A percentile compares a stretch with the other conserved stretches of the same genome.
These are phyloP conservation scores for Fistulinella prunicolor DNA, from an alignment of 768 basidiomycete genomes.

Conservation along the genomic window DNA sequence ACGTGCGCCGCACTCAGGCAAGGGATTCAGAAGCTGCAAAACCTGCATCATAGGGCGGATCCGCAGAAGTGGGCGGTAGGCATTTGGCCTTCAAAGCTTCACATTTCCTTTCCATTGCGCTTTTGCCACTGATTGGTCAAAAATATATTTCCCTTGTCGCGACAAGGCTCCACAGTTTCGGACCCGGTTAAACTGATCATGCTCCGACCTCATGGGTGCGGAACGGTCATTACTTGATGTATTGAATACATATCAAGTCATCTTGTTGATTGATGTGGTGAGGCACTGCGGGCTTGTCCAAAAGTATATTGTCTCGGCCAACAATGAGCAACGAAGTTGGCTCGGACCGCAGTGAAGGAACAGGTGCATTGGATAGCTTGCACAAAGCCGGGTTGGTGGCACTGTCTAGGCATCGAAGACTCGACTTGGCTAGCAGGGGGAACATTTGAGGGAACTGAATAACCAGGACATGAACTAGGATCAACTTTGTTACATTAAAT, in stretches of 20 bases:
- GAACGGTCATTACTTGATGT: not conserved
- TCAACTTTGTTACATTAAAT: slow-evolving; percentile 14
- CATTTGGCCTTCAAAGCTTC: not conserved
- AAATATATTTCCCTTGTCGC: slow-evolving; percentile 1
- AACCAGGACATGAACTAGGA: slow-evolving; percentile 4
- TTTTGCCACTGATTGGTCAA: not conserved
- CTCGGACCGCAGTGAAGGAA: not conserved
- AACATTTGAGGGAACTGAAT: too few species aligned
- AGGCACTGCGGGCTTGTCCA: not conserved
- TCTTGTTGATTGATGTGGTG: not conserved
- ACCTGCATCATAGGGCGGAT: slow-evolving; percentile 33
- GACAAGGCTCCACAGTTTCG: not conserved
- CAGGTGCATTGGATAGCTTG: slow-evolving; percentile 4
- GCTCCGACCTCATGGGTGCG: not conserved
- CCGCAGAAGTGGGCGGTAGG: slow-evolving; percentile 16
- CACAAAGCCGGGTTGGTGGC: slow-evolving; percentile 1
- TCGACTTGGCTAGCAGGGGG: too few species aligned
- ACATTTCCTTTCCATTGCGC: not conserved
- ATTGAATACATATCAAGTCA: not conserved
- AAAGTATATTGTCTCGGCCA: not conserved
- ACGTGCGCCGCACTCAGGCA: slow-evolving; percentile 13
- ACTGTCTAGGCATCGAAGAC: not conserved
- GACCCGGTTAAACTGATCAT: not conserved
- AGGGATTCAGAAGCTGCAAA: slow-evolving; percentile 28
- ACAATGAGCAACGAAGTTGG: not conserved